A percentile compares a stretch with the other conserved stretches of the same genome.
Evolutionary conservation across 306 rosid genomes (phyloP).

Genomic region (Oxytropis ochrocephala): DNA sequence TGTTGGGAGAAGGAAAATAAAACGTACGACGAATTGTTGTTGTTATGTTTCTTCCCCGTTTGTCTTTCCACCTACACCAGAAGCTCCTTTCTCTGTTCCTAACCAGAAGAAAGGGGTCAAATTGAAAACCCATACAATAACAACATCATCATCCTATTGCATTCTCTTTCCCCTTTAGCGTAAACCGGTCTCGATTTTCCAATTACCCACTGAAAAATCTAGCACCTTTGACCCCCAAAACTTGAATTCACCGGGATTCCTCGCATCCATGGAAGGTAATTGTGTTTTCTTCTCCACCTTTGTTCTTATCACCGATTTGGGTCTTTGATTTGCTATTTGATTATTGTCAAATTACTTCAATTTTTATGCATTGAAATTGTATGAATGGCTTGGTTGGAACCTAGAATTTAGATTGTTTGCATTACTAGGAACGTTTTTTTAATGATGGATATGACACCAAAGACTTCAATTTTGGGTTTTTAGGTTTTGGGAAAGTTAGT

Average conservation of each 20-base stretch:
- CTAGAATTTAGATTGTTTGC: constrained; percentile 15
- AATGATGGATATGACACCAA: constrained; percentile 13
- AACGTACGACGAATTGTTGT: constrained; percentile 6
- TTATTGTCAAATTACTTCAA: constrained; percentile 16
- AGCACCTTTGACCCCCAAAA: constrained; percentile 18
- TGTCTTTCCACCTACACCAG: constrained; percentile 27
- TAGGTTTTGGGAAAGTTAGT: constrained; percentile 30
- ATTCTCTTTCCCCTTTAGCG: constrained; percentile 24
- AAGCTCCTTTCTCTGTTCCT: constrained; percentile 21
- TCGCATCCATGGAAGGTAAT: constrained; percentile 78
- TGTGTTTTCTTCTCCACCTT: background rate
- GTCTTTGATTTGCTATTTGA: constrained; percentile 27
- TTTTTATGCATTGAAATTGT: constrained; percentile 21
- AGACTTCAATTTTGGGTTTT: constrained; percentile 25
- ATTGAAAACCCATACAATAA: constrained; percentile 17
- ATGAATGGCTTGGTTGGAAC: constrained; percentile 20
- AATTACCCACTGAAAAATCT: constrained; percentile 23
- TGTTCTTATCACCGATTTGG: constrained; percentile 31
- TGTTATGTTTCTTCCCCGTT: constrained; percentile 8
- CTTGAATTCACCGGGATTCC: constrained; percentile 19
- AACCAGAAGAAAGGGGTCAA: constrained; percentile 20
- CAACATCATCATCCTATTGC: background rate
- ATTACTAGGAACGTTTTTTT: constrained; percentile 25
- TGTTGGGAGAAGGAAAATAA: constrained; percentile 33
- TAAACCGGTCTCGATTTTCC: constrained; percentile 33